These are phyloP conservation scores for Isoetes taiwanensis DNA, from an alignment of 75 land plant species.

Conservation along the genomic window DNA sequence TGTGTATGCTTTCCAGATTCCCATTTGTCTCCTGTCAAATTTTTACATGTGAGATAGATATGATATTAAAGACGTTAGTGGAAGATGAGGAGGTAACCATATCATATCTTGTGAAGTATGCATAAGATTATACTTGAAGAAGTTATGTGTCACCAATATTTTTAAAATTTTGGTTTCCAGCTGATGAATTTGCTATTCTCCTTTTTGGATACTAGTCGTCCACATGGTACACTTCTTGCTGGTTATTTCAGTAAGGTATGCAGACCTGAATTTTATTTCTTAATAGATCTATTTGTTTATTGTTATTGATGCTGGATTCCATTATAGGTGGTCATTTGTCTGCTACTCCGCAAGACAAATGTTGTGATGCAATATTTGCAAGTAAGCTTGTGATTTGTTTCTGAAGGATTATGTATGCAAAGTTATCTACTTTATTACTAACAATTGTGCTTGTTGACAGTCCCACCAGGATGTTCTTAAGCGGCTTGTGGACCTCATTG, in stretches of 20 bases:
- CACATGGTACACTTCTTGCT: constrained; percentile 69
- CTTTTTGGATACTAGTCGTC: constrained; percentile 59
- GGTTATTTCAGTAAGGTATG: constrained; percentile 96
- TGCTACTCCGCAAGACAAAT: constrained; percentile 62
- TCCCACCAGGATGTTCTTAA: constrained; percentile 57
- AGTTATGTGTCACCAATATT: too few relatives aligned
- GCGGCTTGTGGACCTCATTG: constrained; percentile 81
- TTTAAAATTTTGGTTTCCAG: too few relatives aligned
- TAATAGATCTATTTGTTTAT: neutral
- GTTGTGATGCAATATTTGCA: constrained; percentile 74
- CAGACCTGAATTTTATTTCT: too few relatives aligned
- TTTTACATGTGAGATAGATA: constrained; percentile 91
- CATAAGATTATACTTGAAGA: neutral
- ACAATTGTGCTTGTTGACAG: constrained; percentile 24
- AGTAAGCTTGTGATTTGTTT: constrained; percentile 37
- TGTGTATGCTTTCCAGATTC: constrained; percentile 37
- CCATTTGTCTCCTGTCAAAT: constrained; percentile 94
- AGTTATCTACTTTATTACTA: neutral
- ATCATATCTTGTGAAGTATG: neutral
- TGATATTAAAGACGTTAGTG: constrained; percentile 75
- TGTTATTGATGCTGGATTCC: neutral
- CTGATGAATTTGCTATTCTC: constrained; percentile 83
- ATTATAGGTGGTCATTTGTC: constrained; percentile 74
- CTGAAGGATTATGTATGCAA: neutral
- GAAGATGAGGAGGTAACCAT: constrained; percentile 83